These are phyloP conservation scores for Backusella tarrabulga DNA, from an alignment of 192 early-diverging fungal species.

Conservation along the genomic window DNA sequence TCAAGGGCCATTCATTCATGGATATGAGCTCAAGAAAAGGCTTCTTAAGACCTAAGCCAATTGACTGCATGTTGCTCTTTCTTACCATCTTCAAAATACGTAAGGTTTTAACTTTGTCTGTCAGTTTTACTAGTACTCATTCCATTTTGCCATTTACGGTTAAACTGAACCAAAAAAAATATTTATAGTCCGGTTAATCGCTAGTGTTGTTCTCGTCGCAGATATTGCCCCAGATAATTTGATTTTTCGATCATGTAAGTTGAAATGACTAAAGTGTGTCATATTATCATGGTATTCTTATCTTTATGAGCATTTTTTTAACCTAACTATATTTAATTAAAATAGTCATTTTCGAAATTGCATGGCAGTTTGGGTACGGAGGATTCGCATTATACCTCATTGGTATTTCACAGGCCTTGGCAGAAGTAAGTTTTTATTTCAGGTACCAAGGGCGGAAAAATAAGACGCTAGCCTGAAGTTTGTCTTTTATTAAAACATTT, in stretches of 20 bases:
- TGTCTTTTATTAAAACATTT: background rate
- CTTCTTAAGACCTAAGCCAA: background rate
- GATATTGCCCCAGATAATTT: conserved; percentile 25
- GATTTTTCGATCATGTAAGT: conserved; percentile 24
- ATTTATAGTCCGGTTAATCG: conserved; percentile 17
- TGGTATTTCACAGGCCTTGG: conserved; percentile 31
- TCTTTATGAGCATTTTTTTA: background rate
- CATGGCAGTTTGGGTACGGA: conserved; percentile 29
- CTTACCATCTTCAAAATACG: background rate
- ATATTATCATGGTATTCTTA: background rate
- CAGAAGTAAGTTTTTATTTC: conserved; percentile 18
- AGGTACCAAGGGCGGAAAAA: background rate
- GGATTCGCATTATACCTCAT: conserved; percentile 23
- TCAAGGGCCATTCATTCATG: background rate
- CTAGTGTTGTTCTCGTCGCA: conserved; percentile 21
- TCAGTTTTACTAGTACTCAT: background rate
- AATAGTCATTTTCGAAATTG: conserved; percentile 28
- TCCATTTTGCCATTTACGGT: background rate
- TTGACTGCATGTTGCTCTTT: background rate
- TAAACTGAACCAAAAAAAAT: background rate
- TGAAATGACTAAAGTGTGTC: background rate
- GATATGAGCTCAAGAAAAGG: background rate
- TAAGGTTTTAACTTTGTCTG: conserved; percentile 16
- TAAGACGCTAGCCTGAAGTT: background rate
- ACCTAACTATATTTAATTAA: background rate